Evolutionary conservation across 768 basidiomycete genomes (phyloP), one percentile per base, ranked within the genome.

Genomic region (Mycena vulgaris): DNA sequence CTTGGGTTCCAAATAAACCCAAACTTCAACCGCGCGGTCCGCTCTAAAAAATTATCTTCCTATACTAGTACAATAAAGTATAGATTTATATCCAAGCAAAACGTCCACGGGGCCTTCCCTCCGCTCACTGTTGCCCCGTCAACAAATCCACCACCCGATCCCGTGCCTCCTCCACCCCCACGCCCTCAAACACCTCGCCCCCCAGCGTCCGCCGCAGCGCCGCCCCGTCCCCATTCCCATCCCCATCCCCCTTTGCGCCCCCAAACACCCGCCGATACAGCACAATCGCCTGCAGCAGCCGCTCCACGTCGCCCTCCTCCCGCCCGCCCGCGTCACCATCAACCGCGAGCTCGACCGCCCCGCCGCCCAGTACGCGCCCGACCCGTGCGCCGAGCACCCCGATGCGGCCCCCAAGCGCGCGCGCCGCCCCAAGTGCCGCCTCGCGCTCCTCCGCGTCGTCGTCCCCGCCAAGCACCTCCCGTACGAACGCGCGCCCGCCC

Each of bases 111-210:
- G 17, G 14, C 14, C 3, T 10, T 11, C 10, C 17, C 7, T 9
- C n/a, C n/a, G n/a, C n/a, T 31, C 42, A 59, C 75, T 75, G 39
- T 75, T 74, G 66, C 66, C 82, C 31, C 77, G 71, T 62, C 53
- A 94, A 83, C 83, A 91, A 83, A 81, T 95, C 94, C 53, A 94
- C 92, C 39, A 90, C 90, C n/a, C 85, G 81, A 78, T 95, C 94
- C 65, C 90, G 85, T 53, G 93, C 93, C 68, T 94, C 93, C 78
- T 95, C 93, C 61, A 94, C 77, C 30, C 78, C 78, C n/a, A 62
- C 79, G 37, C 76, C 80, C 72, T 87, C 86, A 74, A 83, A 87
- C 63, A 78, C 83, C 63, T 63, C 68, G 56, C 84, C 81, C 17
- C 90, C 93, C 42, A 95, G 81, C 35, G 85, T 86, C 17, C 84